These are phyloP conservation scores for Globisporangium sylvaticum DNA, from an alignment of 352 stramenopile genomes.

Conservation along the genomic window DNA sequence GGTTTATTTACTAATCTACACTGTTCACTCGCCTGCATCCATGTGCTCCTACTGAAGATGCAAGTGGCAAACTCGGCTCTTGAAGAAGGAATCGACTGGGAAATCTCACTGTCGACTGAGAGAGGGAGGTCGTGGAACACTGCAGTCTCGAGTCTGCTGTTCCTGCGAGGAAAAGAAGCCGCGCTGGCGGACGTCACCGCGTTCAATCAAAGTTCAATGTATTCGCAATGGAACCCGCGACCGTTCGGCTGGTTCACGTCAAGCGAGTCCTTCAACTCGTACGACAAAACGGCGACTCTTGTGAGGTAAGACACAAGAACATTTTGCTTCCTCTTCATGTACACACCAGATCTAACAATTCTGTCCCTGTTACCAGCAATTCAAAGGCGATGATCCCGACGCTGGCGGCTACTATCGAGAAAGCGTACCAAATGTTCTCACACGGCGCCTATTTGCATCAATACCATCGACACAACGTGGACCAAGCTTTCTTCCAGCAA, in stretches of 20 bases:
- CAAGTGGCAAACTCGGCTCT: slow-evolving; percentile 55
- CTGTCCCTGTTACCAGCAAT: slow-evolving; percentile 32
- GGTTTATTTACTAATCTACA: background rate
- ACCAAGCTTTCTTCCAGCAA: slow-evolving; percentile 58
- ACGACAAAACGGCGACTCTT: slow-evolving; percentile 66
- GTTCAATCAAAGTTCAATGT: slow-evolving; percentile 47
- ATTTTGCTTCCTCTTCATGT: background rate
- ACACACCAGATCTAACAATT: background rate
- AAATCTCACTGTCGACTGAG: slow-evolving; percentile 30
- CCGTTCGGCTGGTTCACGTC: slow-evolving; percentile 37
- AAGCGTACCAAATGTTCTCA: slow-evolving; percentile 65
- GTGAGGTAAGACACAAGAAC: slow-evolving; percentile 27
- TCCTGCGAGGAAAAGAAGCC: slow-evolving; percentile 39
- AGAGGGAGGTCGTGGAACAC: slow-evolving; percentile 30
- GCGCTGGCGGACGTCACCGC: slow-evolving; percentile 17
- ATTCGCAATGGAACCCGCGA: slow-evolving; percentile 31
- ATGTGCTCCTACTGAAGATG: slow-evolving; percentile 31
- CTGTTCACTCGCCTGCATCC: background rate
- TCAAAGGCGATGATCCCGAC: slow-evolving; percentile 55
- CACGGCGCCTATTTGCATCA: slow-evolving; percentile 62
- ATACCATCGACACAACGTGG: slow-evolving; percentile 52
- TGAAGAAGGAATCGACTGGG: slow-evolving; percentile 64
- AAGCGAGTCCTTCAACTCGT: slow-evolving; percentile 36
- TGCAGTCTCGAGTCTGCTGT: slow-evolving; percentile 43
- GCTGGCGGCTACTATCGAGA: slow-evolving; percentile 45